phyloP scores from a whole-genome alignment of 352 stramenopile species.

The Phytophthora pinifolia region DNA sequence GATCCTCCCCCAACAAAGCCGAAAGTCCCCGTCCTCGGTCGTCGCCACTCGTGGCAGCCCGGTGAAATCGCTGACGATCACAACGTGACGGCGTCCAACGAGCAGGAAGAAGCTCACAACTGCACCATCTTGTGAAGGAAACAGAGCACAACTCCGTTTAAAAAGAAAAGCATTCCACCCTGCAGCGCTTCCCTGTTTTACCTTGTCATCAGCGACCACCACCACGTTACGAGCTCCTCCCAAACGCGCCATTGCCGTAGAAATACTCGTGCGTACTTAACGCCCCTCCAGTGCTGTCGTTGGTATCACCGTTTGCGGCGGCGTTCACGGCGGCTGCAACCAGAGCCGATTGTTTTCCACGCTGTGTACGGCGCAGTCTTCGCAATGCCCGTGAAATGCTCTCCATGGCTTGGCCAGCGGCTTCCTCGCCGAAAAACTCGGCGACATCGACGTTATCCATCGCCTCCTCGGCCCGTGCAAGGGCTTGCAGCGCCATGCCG shows the following conservation, averaged over 20 bases:
- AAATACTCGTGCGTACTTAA: slow-evolving; percentile 38
- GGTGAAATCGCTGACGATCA: slow-evolving; percentile 17
- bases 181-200: background rate
- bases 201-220: background rate
- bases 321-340: slow-evolving; percentile 23
- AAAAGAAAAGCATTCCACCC: background rate
- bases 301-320: slow-evolving; percentile 16
- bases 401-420: slow-evolving; percentile 22
- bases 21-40: slow-evolving; percentile 8
- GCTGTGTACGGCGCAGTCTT: slow-evolving; percentile 36
- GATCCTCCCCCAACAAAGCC: slow-evolving; percentile 4
- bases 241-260: slow-evolving; percentile 24
- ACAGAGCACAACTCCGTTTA: slow-evolving; percentile 1
- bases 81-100: slow-evolving; percentile 22
- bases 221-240: slow-evolving; percentile 9
- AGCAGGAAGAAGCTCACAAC: slow-evolving; percentile 23
- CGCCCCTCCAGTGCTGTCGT: slow-evolving; percentile 2
- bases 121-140: slow-evolving; percentile 25
- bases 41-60: slow-evolving; percentile 27
- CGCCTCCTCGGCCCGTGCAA: slow-evolving; percentile 40
- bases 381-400: slow-evolving; percentile 30
- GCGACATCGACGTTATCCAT: slow-evolving; percentile 39
- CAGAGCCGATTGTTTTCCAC: slow-evolving; percentile 43
- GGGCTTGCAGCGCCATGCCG: slow-evolving; percentile 29
- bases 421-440: slow-evolving; percentile 37